These are phyloP conservation scores for Arabis hirsuta DNA, from an alignment of 345 rosid species.

Conservation along the genomic window DNA sequence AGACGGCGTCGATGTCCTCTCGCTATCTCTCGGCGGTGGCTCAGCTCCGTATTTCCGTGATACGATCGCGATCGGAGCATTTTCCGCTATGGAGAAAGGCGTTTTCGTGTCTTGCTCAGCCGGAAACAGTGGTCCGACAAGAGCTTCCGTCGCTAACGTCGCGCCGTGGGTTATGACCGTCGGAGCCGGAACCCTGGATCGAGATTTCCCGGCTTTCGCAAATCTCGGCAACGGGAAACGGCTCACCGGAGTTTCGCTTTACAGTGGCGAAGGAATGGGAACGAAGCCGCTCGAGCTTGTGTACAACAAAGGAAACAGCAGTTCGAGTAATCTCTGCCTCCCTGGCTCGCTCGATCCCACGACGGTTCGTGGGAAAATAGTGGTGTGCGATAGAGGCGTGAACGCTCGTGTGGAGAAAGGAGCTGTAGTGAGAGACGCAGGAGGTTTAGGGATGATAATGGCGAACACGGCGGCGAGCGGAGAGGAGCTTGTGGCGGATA, in stretches of 20 bases:
- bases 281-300: conserved; percentile 55
- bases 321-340: conserved; percentile 63
- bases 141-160: conserved; percentile 66
- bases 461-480: conserved; percentile 71
- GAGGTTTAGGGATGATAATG: conserved; percentile 86
- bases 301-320: conserved; percentile 50
- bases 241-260: conserved; percentile 72
- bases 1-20: conserved; percentile 92
- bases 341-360: conserved; percentile 70
- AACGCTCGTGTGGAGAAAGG: conserved; percentile 87
- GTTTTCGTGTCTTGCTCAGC: conserved; percentile 82
- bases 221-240: conserved; percentile 54
- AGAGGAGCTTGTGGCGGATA: conserved; percentile 82
- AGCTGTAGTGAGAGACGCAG: conserved; percentile 71
- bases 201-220: conserved; percentile 81
- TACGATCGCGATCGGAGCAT: conserved; percentile 71
- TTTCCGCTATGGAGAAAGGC: conserved; percentile 79
- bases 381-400: conserved; percentile 78
- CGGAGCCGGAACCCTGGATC: conserved; percentile 87
- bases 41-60: conserved; percentile 68
- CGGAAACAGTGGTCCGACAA: conserved; percentile 76
- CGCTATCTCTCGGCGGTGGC: conserved; percentile 84
- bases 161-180: conserved; percentile 98
- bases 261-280: conserved; percentile 72
- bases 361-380: conserved; percentile 70